Evolutionary conservation across 257 asterid genomes (phyloP).

Genomic region (Solanum lignicaule): DNA sequence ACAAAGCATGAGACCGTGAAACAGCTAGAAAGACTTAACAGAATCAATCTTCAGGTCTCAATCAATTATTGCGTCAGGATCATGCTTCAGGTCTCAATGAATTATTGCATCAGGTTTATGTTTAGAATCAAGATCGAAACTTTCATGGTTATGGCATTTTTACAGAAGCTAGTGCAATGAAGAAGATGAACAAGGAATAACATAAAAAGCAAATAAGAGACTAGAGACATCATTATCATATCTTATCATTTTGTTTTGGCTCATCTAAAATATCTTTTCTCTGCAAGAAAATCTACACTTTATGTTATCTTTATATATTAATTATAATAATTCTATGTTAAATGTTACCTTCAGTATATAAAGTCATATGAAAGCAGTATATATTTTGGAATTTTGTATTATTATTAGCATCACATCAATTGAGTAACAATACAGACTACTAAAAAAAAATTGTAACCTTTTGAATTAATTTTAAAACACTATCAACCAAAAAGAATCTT

Average conservation of each 20-base stretch:
- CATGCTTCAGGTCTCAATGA: no score
- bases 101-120: no score
- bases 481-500: no score
- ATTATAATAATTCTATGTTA: not conserved
- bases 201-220: no score
- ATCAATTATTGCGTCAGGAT: no score
- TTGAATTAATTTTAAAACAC: not conserved
- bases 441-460: not conserved
- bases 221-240: not conserved
- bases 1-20: no score
- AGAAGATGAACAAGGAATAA: no score
- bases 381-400: not conserved
- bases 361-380: not conserved
- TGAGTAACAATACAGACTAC: not conserved
- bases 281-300: not conserved
- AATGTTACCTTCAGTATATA: not conserved
- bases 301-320: not conserved
- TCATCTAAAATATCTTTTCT: not conserved
- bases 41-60: no score
- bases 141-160: no score
- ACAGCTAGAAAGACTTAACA: no score
- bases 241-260: not conserved
- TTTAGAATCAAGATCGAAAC: no score
- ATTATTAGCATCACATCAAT: not conserved
- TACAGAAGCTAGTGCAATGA: no score